Conservation (phyloP, 148 eudicot genomes). For the Fagopyrum tataricum region DNA sequence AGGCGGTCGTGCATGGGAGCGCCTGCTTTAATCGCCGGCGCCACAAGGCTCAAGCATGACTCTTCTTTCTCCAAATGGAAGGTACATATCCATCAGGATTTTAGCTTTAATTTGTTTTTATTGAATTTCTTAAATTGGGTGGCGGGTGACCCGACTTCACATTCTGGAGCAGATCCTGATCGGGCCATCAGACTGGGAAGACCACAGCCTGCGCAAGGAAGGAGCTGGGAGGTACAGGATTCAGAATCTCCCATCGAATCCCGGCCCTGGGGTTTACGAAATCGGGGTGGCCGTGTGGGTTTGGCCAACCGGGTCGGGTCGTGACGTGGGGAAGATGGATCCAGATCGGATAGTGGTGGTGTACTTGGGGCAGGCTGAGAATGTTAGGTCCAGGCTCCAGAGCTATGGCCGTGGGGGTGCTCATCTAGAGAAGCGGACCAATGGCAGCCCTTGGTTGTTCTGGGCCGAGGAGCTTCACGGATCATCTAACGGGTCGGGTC, state of each 20-base stretch:
- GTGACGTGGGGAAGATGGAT: conserved; percentile 35
- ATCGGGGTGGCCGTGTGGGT: conserved; percentile 44
- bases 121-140: background rate
- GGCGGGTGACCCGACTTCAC: no score
- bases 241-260: conserved; percentile 49
- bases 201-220: conserved; percentile 45
- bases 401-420: conserved; percentile 72
- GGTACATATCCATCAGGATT: conserved; percentile 19
- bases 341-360: conserved; percentile 46
- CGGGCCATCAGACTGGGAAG: conserved; percentile 76
- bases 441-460: background rate
- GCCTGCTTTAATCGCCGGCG: conserved; percentile 11
- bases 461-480: background rate
- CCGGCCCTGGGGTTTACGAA: conserved; percentile 75
- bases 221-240: conserved; percentile 78
- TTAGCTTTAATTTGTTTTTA: background rate
- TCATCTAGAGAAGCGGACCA: conserved; percentile 44
- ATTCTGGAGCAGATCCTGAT: conserved; percentile 41
- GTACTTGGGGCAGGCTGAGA: conserved; percentile 84
- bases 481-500: background rate
- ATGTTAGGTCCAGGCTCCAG: conserved; percentile 72
- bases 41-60: conserved; percentile 51
- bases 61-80: conserved; percentile 61
- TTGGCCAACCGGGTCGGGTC: conserved; percentile 25
- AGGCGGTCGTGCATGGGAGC: background rate